Conservation (phyloP, 768 basidiomycete genomes). For the Macrolepiota dolichaula region DNA sequence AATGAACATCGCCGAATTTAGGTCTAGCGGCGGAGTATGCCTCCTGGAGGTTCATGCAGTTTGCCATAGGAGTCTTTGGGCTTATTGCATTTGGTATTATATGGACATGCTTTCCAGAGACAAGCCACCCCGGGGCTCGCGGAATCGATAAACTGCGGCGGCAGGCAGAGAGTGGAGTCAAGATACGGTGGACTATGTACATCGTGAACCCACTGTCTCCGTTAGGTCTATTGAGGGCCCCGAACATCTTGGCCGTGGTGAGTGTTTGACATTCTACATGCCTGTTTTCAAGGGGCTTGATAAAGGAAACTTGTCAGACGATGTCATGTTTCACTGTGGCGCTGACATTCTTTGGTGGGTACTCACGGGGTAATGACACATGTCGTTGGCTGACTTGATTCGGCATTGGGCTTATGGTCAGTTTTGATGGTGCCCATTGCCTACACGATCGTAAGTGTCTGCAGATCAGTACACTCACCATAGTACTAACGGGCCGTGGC, state of each 20-base stretch:
- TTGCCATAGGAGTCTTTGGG: constrained; percentile 33
- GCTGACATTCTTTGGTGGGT: constrained; percentile 35
- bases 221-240: constrained; percentile 47
- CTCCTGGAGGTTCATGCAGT: constrained; percentile 60
- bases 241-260: constrained; percentile 53
- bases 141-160: constrained; percentile 44
- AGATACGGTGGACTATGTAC: constrained; percentile 22
- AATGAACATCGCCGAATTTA: neutral
- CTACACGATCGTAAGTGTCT: constrained; percentile 56
- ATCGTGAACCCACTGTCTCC: constrained; percentile 55
- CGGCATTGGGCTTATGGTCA: constrained; percentile 1
- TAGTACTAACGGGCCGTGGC: constrained; percentile 18
- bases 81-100: constrained; percentile 37
- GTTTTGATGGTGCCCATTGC: constrained; percentile 61
- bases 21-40: constrained; percentile 21
- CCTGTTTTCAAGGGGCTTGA: neutral
- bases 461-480: neutral
- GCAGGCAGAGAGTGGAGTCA: constrained; percentile 14
- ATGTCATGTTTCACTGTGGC: constrained; percentile 23
- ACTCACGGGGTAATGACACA: neutral
- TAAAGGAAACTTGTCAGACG: constrained; percentile 11
- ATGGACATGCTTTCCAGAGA: constrained; percentile 55
- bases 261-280: constrained; percentile 20
- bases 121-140: constrained; percentile 54
- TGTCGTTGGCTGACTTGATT: no score